Conservation (phyloP, 2,329 filamentous ascomycete genomes). For the Fusarium sp. region DNA sequence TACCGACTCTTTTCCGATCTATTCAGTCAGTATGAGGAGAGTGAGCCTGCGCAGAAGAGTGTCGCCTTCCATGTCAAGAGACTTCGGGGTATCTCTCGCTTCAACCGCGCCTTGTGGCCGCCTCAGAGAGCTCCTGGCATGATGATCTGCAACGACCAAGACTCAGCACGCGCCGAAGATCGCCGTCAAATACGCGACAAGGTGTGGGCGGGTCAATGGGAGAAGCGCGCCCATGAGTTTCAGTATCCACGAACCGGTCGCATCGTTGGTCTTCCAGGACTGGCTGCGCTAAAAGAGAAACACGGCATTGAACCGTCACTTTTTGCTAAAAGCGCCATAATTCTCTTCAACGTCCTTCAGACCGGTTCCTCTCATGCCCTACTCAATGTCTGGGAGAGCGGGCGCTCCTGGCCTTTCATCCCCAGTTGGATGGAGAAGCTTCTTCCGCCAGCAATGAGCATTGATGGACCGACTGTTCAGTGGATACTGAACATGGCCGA, state of each 20-base stretch:
- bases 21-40: slow-evolving; percentile 50
- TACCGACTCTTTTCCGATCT: slow-evolving; percentile 54
- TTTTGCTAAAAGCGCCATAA: slow-evolving; percentile 52
- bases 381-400: slow-evolving; percentile 55
- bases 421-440: slow-evolving; percentile 54
- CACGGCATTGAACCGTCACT: slow-evolving; percentile 48
- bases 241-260: slow-evolving; percentile 52
- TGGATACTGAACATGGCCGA: slow-evolving; percentile 56
- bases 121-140: slow-evolving; percentile 52
- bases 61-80: slow-evolving; percentile 51
- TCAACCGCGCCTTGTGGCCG: slow-evolving; percentile 53
- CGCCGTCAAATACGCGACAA: slow-evolving; percentile 42
- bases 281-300: slow-evolving; percentile 42
- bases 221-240: slow-evolving; percentile 41
- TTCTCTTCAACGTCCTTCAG: slow-evolving; percentile 54
- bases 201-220: slow-evolving; percentile 53
- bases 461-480: slow-evolving; percentile 56
- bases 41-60: slow-evolving; percentile 47
- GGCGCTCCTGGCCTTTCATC: slow-evolving; percentile 57
- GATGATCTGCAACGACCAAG: slow-evolving; percentile 53
- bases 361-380: slow-evolving; percentile 52
- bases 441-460: slow-evolving; percentile 56
- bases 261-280: slow-evolving; percentile 47
- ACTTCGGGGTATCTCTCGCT: slow-evolving; percentile 56
- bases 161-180: slow-evolving; percentile 32